Evolutionary conservation across 169 alveolate genomes (phyloP), one percentile per base, ranked within the genome.

Genomic region (Plasmodium falciparum): DNA sequence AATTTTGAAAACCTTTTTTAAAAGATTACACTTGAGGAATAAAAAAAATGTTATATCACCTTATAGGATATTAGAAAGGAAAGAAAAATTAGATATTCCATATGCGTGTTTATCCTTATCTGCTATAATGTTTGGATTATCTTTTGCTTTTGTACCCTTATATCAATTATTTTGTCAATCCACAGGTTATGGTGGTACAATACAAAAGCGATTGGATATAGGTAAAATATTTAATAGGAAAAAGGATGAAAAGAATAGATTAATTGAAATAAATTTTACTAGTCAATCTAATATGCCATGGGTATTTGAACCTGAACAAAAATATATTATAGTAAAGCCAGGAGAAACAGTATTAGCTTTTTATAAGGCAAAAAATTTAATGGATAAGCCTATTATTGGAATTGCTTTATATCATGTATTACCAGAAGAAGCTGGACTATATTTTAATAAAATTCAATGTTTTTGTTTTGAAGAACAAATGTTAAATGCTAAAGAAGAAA

Each of bases 401-500:
- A 93, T 97, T 24, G 96, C 99, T 22, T 95, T 97, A 8, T 97
- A 97, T 80, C 96, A 95, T 90, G 98, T 97, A n/a, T n/a, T n/a
- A n/a, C n/a, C n/a, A n/a, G n/a, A n/a, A n/a, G n/a, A n/a, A n/a
- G n/a, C n/a, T n/a, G n/a, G n/a, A n/a, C n/a, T n/a, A n/a, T n/a
- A n/a, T n/a, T n/a, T n/a, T n/a, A n/a, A n/a, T n/a, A n/a, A n/a
- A n/a, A n/a, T n/a, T n/a, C n/a, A n/a, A n/a, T n/a, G n/a, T n/a
- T n/a, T n/a, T n/a, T n/a, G n/a, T n/a, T n/a, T n/a, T n/a, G n/a
- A n/a, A n/a, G n/a, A n/a, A n/a, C n/a, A n/a, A n/a, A n/a, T n/a
- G 94, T 93, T 98, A 24, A 94, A 97, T 73, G 99, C 99, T 1
- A 96, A 95, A 20, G 99, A 98, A 94, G 97, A 97, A 61, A 99